These are phyloP conservation scores for Ascochyta viciae-villosae DNA, from an alignment of 2,329 filamentous ascomycete species.

Conservation along the genomic window DNA sequence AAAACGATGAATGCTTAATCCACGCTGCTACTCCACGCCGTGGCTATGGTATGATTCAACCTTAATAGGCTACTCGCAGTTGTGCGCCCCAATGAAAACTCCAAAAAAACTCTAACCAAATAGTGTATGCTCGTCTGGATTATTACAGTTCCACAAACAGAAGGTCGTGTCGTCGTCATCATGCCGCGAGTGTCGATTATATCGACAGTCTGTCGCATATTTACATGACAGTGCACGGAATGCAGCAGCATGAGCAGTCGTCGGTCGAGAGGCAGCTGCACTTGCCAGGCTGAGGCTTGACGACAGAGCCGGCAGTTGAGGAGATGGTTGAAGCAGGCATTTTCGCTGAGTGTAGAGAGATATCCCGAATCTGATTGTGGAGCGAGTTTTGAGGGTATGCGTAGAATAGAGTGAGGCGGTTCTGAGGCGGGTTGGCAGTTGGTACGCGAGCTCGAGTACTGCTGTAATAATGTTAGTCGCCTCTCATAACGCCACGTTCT, in stretches of 20 bases:
- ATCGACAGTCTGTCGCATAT: neutral
- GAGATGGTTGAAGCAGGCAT: slow-evolving; percentile 48
- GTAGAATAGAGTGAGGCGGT: neutral
- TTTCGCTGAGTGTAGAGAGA: neutral
- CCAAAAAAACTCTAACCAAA: neutral
- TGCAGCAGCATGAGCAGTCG: slow-evolving; percentile 44
- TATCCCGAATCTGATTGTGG: neutral
- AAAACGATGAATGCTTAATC: neutral
- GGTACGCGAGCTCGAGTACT: neutral
- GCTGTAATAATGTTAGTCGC: slow-evolving; percentile 19
- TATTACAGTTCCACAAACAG: neutral
- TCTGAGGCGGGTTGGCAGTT: neutral
- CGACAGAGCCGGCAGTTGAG: slow-evolving; percentile 41
- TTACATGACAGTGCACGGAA: slow-evolving; percentile 50
- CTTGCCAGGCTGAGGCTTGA: slow-evolving; percentile 45
- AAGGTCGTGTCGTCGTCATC: slow-evolving; percentile 5
- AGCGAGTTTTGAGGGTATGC: neutral
- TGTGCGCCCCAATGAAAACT: neutral
- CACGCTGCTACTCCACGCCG: neutral
- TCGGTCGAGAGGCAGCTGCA: slow-evolving; percentile 39
- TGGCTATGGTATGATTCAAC: neutral
- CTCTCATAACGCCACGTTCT: neutral
- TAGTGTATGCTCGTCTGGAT: neutral
- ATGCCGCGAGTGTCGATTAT: neutral
- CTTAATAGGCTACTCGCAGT: neutral